Evolutionary conservation across 345 rosid species (phyloP).

Genomic region (Corymbia maculata): DNA sequence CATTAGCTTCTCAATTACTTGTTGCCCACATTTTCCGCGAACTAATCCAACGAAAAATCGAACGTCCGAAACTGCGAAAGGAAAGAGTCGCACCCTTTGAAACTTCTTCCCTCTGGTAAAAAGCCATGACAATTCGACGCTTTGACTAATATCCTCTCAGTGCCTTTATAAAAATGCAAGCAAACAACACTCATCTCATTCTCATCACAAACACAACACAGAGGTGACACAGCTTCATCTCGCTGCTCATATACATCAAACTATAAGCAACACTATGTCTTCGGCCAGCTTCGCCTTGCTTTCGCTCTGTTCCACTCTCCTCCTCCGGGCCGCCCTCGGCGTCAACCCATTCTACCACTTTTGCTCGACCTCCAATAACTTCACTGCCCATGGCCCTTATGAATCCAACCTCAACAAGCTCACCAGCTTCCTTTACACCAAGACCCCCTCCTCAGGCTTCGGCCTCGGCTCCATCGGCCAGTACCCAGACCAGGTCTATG

Average conservation of each 20-base stretch:
- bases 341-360: constrained; percentile 23
- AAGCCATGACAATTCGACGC: too few species aligned
- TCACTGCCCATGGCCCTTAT: constrained; percentile 14
- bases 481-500: constrained; percentile 6
- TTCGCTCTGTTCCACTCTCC: constrained; percentile 1
- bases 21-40: neutral
- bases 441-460: constrained; percentile 19
- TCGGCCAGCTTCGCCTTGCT: neutral
- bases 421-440: neutral
- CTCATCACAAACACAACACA: neutral
- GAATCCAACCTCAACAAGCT: constrained; percentile 23
- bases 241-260: neutral
- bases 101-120: too few species aligned
- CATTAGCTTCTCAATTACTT: too few species aligned
- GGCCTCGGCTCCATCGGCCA: constrained; percentile 5
- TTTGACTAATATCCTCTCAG: too few species aligned
- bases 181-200: neutral
- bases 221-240: neutral
- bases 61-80: neutral
- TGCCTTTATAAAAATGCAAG: too few species aligned
- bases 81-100: neutral
- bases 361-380: constrained; percentile 22
- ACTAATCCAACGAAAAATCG: neutral
- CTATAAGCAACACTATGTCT: neutral
- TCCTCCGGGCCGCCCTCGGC: constrained; percentile 18